Conservation (phyloP, 1,139 yeast species). For the Tardiomyces depauwii region DNA sequence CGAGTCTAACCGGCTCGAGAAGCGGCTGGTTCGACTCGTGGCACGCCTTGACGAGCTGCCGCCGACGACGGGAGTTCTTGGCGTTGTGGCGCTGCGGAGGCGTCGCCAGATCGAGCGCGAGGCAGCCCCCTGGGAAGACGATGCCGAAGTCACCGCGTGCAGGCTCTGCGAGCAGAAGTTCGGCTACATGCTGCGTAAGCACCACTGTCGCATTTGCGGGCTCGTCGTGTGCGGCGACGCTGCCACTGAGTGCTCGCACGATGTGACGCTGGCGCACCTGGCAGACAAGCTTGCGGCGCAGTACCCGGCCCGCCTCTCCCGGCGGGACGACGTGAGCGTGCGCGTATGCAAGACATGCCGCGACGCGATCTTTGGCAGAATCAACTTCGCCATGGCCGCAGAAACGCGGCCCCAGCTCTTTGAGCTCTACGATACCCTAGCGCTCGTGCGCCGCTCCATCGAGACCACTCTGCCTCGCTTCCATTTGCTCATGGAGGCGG, state of each 20-base stretch:
- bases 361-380: constrained; percentile 43
- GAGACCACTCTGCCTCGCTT: constrained; percentile 32
- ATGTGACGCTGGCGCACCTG: constrained; percentile 47
- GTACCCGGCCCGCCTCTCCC: constrained; percentile 4
- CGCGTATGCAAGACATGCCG: constrained; percentile 67
- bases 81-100: constrained; percentile 7
- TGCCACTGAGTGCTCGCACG: constrained; percentile 53
- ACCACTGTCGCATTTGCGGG: constrained; percentile 86
- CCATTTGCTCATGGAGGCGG: constrained; percentile 25
- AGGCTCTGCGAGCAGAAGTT: constrained; percentile 52
- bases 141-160: constrained; percentile 41
- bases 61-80: constrained; percentile 3
- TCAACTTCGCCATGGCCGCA: constrained; percentile 31
- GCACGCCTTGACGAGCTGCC: constrained; percentile 13
- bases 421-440: constrained; percentile 25
- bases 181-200: constrained; percentile 55
- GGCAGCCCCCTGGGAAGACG: constrained; percentile 64
- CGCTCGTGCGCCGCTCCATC: constrained; percentile 28
- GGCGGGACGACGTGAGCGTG: constrained; percentile 20
- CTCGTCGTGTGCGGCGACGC: constrained; percentile 65
- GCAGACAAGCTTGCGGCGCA: constrained; percentile 26
- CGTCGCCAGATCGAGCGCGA: constrained; percentile 36
- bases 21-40: constrained; percentile 44
- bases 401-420: constrained; percentile 17
- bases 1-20: constrained; percentile 47